These are phyloP conservation scores for Teratosphaeria destructans DNA, from an alignment of 2,329 filamentous ascomycete genomes.

Conservation along the genomic window DNA sequence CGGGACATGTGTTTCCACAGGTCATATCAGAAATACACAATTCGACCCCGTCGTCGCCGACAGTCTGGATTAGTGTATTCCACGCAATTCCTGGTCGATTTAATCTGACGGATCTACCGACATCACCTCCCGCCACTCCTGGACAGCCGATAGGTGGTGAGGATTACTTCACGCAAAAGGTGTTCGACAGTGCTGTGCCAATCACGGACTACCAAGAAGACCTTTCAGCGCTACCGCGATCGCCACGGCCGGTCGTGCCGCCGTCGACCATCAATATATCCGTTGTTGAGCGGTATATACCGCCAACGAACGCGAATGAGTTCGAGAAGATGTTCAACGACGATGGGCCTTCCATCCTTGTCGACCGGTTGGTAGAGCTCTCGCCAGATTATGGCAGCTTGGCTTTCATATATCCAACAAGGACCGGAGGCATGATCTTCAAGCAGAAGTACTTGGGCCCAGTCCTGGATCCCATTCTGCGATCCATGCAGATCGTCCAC, in stretches of 20 bases:
- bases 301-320: slow-evolving; percentile 48
- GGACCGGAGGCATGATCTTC: slow-evolving; percentile 47
- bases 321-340: slow-evolving; percentile 48
- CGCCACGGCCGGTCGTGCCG: slow-evolving; percentile 48
- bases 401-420: slow-evolving; percentile 53
- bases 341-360: slow-evolving; percentile 45
- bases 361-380: slow-evolving; percentile 51
- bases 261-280: slow-evolving; percentile 51
- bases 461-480: slow-evolving; percentile 50
- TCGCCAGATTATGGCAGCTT: slow-evolving; percentile 47
- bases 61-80: slow-evolving; percentile 52
- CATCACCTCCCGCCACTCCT: slow-evolving; percentile 52
- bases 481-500: slow-evolving; percentile 49
- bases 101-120: slow-evolving; percentile 51
- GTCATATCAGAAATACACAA: slow-evolving; percentile 47
- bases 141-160: slow-evolving; percentile 40
- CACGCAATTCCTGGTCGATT: slow-evolving; percentile 54
- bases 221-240: slow-evolving; percentile 38
- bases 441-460: slow-evolving; percentile 50
- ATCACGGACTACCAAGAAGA: slow-evolving; percentile 49
- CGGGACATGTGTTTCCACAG: slow-evolving; percentile 42
- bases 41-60: slow-evolving; percentile 39
- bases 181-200: slow-evolving; percentile 52
- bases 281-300: slow-evolving; percentile 56
- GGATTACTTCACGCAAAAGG: slow-evolving; percentile 52